Evolutionary conservation across 176 grass and related monocot genomes (phyloP), one percentile per base, ranked within the genome.

Genomic region (Miscanthus lutarioriparius): DNA sequence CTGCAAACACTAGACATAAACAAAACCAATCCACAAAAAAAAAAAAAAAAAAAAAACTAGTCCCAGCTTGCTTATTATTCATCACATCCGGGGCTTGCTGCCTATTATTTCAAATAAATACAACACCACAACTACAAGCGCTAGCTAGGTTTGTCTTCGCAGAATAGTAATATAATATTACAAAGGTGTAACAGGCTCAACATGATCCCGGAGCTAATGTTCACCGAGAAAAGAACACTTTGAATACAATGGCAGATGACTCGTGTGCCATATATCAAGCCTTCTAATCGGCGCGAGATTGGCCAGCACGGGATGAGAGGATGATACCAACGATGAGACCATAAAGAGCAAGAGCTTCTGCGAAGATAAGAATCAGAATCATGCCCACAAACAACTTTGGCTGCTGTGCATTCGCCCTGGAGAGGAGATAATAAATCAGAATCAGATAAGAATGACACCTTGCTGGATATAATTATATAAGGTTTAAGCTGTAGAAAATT

Each of bases 281-380:
- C 7, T 56, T 84, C 77, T 88, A 88, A 19, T 88, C 86, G 0
- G 86, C 80, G 0, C 74, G 79, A 17, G 86, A 88, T 28, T 88
- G 86, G 30, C 86, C 86, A 0, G 80, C 86, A 64, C 86, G 80
- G 7, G 86, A 88, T 16, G 86, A 88, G 26, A 88, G 80, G 80
- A 88, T 88, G 79, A 88, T 88, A 19, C 80, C 86, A 1, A 88
- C 86, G 0, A 88, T 88, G 28, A 88, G 86, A 12, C 86, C 86
- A 15, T 88, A 88, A 6, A 88, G 80, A 56, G 86, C 80, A 63
- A 88, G 80, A 10, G 86, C 86, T 88, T 88, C 86, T 0, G 80
- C 80, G 7, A 88, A 88, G 37, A 88, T 88, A 11, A 83, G 86
- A 51, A 88, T 88, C 27, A 88, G 80, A 68, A 88, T 88, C 86